These are phyloP conservation scores for Populus hybrid DNA, from an alignment of 441 rosid species.

Conservation along the genomic window DNA sequence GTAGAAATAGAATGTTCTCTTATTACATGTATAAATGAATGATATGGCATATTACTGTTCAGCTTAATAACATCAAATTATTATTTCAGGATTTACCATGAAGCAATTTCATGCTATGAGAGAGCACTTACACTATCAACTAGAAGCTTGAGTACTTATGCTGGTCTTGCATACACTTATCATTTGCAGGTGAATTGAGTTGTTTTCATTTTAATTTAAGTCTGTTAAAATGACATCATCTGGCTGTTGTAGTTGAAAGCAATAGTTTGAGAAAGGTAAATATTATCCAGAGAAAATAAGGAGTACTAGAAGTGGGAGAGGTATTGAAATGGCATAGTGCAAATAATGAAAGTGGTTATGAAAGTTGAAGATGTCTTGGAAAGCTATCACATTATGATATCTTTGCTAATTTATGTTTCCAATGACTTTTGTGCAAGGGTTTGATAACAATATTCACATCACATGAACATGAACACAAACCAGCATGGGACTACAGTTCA, in stretches of 20 bases:
- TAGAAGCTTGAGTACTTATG: conserved; percentile 81
- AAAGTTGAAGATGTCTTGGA: neutral
- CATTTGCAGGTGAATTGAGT: conserved; percentile 67
- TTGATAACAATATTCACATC: neutral
- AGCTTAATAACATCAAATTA: conserved; percentile 13
- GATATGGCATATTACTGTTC: neutral
- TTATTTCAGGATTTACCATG: conserved; percentile 55
- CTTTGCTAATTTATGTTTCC: neutral
- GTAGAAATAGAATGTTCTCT: neutral
- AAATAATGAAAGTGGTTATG: neutral
- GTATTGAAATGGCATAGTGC: neutral
- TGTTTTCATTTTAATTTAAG: neutral
- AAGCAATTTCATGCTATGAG: conserved; percentile 77
- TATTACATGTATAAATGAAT: neutral
- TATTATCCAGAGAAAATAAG: neutral
- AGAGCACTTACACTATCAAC: conserved; percentile 77
- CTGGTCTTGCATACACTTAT: conserved; percentile 92
- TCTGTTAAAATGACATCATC: neutral
- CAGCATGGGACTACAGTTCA: neutral
- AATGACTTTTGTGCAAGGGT: neutral
- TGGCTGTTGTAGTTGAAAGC: neutral
- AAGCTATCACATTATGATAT: neutral
- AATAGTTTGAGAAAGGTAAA: neutral
- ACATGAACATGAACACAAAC: neutral
- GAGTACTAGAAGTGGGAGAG: neutral